Conservation (phyloP, 108 stramenopile species). For the Fragilaria radians region DNA sequence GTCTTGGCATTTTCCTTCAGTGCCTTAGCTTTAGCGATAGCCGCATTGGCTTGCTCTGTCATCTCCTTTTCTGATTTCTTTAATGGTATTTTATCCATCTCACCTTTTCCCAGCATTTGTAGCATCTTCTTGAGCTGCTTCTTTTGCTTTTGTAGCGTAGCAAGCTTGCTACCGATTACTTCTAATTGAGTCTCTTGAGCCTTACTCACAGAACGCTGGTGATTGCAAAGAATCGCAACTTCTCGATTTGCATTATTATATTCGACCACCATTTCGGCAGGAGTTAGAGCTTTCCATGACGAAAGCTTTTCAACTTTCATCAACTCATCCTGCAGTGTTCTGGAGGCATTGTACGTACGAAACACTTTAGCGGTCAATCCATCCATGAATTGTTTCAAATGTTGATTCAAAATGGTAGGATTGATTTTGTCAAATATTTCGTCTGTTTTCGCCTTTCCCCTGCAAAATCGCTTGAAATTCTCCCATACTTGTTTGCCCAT, state of each 20-base stretch:
- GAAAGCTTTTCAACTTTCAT: constrained; percentile 58
- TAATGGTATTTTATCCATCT: constrained; percentile 60
- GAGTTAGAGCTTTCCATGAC: constrained; percentile 62
- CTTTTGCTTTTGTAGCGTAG: constrained; percentile 83
- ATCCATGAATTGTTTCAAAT: constrained; percentile 95
- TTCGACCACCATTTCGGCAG: constrained; percentile 90
- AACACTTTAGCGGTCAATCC: constrained; percentile 99
- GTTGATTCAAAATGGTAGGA: constrained; percentile 86
- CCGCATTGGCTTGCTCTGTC: constrained; percentile 51
- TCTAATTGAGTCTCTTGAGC: constrained; percentile 85
- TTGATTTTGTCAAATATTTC: constrained; percentile 96
- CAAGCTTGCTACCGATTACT: constrained; percentile 63
- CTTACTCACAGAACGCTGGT: constrained; percentile 97
- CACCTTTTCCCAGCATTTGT: constrained; percentile 46
- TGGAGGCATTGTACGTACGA: constrained; percentile 99
- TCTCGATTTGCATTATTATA: constrained; percentile 99
- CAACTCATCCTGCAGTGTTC: constrained; percentile 95
- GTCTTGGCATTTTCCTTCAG: constrained; percentile 92
- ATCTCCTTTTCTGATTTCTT: constrained; percentile 59
- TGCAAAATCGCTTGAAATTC: constrained; percentile 88
- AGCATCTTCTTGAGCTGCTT: constrained; percentile 78
- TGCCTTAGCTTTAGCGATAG: constrained; percentile 77
- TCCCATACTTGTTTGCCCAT: constrained; percentile 89
- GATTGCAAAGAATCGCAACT: constrained; percentile 99
- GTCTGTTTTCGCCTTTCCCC: constrained; percentile 80